A percentile compares a stretch with the other conserved stretches of the same genome.
These are phyloP conservation scores for Reticulascus tulasneorum DNA, from an alignment of 2,329 filamentous ascomycete species.

Conservation along the genomic window DNA sequence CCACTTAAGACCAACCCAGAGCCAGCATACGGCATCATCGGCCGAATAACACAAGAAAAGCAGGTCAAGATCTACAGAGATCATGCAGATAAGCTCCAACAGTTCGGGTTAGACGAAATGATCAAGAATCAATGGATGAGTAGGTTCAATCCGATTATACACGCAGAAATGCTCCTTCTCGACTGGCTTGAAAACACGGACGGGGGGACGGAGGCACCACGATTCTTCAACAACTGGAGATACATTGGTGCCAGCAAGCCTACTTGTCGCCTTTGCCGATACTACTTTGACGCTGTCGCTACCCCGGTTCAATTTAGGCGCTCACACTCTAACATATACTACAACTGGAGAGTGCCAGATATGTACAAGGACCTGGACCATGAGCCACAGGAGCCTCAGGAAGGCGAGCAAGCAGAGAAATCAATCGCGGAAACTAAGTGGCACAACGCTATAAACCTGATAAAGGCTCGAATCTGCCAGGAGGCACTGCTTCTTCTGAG, in stretches of 20 bases:
- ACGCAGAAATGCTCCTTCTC: constrained; percentile 26
- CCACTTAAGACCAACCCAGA: constrained; percentile 17
- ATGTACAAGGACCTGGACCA: no score
- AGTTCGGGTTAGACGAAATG: constrained; percentile 17
- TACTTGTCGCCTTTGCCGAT: constrained; percentile 31
- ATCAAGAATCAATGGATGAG: constrained; percentile 13
- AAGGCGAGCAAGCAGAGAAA: no score
- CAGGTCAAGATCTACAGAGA: neutral
- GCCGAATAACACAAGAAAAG: constrained; percentile 14
- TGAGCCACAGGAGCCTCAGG: no score
- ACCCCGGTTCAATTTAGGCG: constrained; percentile 19
- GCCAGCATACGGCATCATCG: constrained; percentile 17
- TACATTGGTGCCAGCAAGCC: constrained; percentile 39
- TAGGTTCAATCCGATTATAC: constrained; percentile 25
- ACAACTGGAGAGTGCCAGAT: constrained; percentile 32
- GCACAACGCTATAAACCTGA: no score
- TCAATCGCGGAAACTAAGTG: no score
- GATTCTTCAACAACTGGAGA: constrained; percentile 27
- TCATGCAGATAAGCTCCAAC: constrained; percentile 13
- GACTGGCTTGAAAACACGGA: neutral
- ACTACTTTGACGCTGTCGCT: constrained; percentile 27
- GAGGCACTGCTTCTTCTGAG: no score
- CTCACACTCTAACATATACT: constrained; percentile 32
- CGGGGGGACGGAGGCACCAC: neutral
- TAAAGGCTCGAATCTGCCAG: no score